These are phyloP conservation scores for Hymenoscyphus albidus DNA, from an alignment of 2,329 filamentous ascomycete genomes.

Conservation along the genomic window DNA sequence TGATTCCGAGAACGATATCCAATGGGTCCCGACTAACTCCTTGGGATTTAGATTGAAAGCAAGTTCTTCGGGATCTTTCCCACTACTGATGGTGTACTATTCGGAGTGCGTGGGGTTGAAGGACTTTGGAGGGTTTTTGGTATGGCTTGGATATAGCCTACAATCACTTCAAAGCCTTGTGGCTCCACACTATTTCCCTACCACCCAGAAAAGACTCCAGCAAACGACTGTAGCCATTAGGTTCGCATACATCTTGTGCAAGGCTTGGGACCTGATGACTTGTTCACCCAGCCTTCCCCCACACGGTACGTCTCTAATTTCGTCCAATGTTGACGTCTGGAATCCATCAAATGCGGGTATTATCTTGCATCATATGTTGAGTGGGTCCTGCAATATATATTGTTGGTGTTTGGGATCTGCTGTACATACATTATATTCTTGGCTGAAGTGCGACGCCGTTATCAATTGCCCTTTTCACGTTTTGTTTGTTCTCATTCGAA, in stretches of 20 bases:
- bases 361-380: not conserved
- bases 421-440: not conserved
- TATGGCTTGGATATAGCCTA: too few relatives aligned
- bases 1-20: not conserved
- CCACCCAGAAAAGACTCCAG: not conserved
- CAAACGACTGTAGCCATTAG: not conserved
- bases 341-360: not conserved
- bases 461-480: not conserved
- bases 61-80: not conserved
- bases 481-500: not conserved
- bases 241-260: not conserved
- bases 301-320: not conserved
- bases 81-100: not conserved
- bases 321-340: not conserved
- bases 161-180: not conserved
- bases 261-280: not conserved
- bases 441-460: not conserved
- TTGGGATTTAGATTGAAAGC: not conserved
- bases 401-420: not conserved
- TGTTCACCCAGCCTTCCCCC: conserved; percentile 1
- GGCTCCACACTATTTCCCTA: not conserved
- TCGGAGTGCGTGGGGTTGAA: too few relatives aligned
- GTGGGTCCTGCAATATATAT: not conserved
- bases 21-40: not conserved
- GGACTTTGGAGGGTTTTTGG: too few relatives aligned